Base-by-base conservation (phyloP, 1,139 yeast species). In the Diutina sp. region DNA sequence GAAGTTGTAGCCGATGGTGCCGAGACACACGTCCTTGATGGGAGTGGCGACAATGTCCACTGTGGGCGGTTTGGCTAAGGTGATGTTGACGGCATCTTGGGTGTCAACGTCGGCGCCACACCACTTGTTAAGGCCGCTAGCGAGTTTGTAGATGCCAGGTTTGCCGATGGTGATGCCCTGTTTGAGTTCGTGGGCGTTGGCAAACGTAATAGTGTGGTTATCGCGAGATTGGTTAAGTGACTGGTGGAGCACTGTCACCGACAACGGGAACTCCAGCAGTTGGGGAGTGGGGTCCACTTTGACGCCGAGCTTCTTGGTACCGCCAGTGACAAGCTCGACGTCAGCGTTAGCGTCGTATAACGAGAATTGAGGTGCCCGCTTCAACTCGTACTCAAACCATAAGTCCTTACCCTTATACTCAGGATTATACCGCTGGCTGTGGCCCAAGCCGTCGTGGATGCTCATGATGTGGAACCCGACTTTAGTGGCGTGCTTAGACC, bases 11-110 rank as follows among this genome's bases (percentile, higher is more conserved):
- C 98, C 99, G 9, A 90, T 84, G 56, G 91, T 89, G 0, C 99
- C 99, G 44, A 95, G 87, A 72, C 99, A 93, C 58, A 86, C 82
- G 65, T 93, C 98, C 46, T 83, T 74, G 2, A 91, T 82, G 2
- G 90, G 84, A 3, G 74, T 72, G 0, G 88, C 80, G 4, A 66
- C 61, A 6, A 87, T 82, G 56, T 67, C 72, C 62, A 83, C 77
- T 58, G 66, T 68, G 2, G 93, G 93, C 16, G 73, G 74, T 0
- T 69, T 60, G 1, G 77, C 78, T 3, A 66, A 59, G 14, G 58
- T 59, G 1, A 76, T 57, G 1, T 38, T 51, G 2, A 73, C 62
- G 21, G 18, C 54, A 1, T 59, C 55, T 2, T 52, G 68, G 18
- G 79, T 79, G 54, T 71, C 66, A 48, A 77, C 72, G 4, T 32